phyloP scores from a whole-genome alignment of 1,284 basidiomycete species.

The Inonotus obliquus region DNA sequence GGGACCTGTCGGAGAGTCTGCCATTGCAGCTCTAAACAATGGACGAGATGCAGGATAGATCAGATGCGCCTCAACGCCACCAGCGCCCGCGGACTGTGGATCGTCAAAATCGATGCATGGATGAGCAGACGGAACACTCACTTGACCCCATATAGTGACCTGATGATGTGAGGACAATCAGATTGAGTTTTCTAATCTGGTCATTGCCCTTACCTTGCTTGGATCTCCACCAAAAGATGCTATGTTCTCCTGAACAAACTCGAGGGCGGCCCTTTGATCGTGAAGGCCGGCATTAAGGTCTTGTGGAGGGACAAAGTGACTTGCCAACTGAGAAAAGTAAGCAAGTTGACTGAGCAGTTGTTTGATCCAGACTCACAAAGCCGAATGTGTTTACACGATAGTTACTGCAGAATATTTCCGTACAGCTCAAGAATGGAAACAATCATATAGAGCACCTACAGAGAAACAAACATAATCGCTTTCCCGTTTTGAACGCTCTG shows the following conservation, averaged over 20 bases:
- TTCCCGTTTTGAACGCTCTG: conserved; percentile 43
- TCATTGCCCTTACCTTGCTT: conserved; percentile 36
- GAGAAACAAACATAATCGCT: conserved; percentile 51
- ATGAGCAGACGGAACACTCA: conserved; percentile 22
- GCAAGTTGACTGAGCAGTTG: not conserved
- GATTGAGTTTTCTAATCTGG: not conserved
- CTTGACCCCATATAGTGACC: conserved; percentile 62
- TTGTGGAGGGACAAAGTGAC: conserved; percentile 39
- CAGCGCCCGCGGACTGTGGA: conserved; percentile 51
- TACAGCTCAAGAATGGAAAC: not conserved
- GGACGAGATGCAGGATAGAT: conserved; percentile 36
- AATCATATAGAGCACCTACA: conserved; percentile 31
- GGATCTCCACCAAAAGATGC: conserved; percentile 61
- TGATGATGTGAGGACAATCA: conserved; percentile 22
- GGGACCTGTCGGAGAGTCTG: conserved; percentile 50
- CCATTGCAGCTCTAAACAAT: conserved; percentile 50
- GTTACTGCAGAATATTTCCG: conserved; percentile 33
- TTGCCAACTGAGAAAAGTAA: conserved; percentile 40
- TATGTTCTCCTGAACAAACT: conserved; percentile 60
- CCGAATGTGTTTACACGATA: conserved; percentile 57
- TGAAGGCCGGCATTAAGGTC: conserved; percentile 52
- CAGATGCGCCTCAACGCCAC: conserved; percentile 48
- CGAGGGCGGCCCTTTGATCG: conserved; percentile 53
- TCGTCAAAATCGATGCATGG: not conserved
- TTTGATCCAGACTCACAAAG: conserved; percentile 38